phyloP scores from a whole-genome alignment of 2,329 filamentous ascomycete species.

The Beauveria sp. region DNA sequence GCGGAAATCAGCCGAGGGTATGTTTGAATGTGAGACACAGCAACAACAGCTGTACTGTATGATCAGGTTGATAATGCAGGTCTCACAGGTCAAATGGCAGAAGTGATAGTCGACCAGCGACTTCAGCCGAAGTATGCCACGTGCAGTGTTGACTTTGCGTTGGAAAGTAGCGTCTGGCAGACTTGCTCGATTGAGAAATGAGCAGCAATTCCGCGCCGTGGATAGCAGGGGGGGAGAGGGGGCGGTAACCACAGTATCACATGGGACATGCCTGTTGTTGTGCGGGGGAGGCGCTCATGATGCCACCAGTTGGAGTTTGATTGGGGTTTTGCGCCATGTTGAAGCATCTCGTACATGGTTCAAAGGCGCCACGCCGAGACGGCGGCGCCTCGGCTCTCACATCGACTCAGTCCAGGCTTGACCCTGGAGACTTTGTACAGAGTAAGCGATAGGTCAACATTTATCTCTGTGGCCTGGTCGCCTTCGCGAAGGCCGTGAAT shows the following conservation, averaged over 20 bases:
- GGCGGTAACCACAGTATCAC: not conserved
- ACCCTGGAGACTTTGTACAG: not conserved
- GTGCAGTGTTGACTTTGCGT: conserved; percentile 3
- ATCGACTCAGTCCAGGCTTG: not conserved
- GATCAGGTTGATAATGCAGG: not conserved
- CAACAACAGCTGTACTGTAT: not conserved
- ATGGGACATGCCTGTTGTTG: not conserved
- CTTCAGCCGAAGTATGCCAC: not conserved
- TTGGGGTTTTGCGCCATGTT: not conserved
- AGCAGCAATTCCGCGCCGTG: not conserved
- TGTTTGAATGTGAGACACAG: not conserved
- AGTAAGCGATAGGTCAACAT: too few species aligned
- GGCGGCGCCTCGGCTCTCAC: not conserved
- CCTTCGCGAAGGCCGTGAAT: not conserved
- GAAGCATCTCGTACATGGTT: not conserved
- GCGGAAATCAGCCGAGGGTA: too few species aligned
- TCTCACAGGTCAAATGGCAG: not conserved
- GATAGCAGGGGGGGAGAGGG: not conserved
- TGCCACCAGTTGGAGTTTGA: not conserved
- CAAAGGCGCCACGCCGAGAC: not conserved
- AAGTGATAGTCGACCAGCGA: not conserved
- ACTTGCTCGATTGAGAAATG: not conserved
- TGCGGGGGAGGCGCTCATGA: conserved; percentile 1
- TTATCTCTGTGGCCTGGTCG: too few species aligned
- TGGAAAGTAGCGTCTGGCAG: conserved; percentile 5